These are phyloP conservation scores for Kwoniella newhampshirensis DNA, from an alignment of 768 basidiomycete genomes.

Conservation along the genomic window DNA sequence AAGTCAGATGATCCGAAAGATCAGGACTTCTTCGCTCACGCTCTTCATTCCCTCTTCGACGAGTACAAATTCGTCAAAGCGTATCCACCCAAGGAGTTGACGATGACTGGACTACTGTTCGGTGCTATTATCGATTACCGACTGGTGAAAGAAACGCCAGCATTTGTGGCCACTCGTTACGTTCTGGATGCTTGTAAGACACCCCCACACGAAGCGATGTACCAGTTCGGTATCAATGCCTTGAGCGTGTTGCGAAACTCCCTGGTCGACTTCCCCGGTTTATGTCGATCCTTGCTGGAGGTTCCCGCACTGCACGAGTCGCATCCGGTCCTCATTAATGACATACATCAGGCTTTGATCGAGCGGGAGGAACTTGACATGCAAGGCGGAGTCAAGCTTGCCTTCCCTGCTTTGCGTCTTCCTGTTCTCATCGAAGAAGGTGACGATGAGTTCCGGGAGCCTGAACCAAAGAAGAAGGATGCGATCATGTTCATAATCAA, in stretches of 20 bases:
- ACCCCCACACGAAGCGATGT: conserved; percentile 71
- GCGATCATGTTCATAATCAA: conserved; percentile 96
- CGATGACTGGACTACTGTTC: conserved; percentile 93
- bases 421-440: conserved; percentile 47
- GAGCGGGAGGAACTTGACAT: conserved; percentile 55
- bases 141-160: conserved; percentile 87
- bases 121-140: conserved; percentile 92
- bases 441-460: conserved; percentile 64
- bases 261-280: conserved; percentile 84
- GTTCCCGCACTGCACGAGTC: conserved; percentile 84
- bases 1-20: conserved; percentile 77
- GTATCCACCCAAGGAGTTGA: conserved; percentile 87
- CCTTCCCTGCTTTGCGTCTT: conserved; percentile 43
- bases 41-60: conserved; percentile 98
- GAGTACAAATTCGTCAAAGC: conserved; percentile 99
- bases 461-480: conserved; percentile 85
- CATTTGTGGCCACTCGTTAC: conserved; percentile 94
- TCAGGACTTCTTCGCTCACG: conserved; percentile 98
- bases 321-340: conserved; percentile 74
- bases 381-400: conserved; percentile 50
- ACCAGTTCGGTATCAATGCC: conserved; percentile 92
- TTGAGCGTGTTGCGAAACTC: conserved; percentile 82
- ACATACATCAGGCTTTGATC: conserved; percentile 68
- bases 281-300: conserved; percentile 82
- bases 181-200: conserved; percentile 91